Conservation (phyloP, 345 rosid genomes). For the Linum usitatissimum region DNA sequence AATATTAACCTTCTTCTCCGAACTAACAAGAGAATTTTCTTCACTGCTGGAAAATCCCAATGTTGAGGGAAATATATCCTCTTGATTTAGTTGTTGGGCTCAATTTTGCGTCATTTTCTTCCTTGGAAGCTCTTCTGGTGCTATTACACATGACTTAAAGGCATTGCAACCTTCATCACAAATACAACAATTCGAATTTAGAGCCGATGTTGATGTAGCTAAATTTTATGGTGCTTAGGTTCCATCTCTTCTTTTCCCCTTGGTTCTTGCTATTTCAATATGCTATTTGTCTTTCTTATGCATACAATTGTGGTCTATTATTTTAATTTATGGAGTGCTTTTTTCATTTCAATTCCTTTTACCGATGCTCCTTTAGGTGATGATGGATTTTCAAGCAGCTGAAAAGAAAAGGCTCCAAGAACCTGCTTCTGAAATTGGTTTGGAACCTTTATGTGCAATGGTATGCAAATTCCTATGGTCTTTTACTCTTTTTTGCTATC, state of each 20-base stretch:
- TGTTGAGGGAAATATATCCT: background rate
- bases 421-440: constrained; percentile 85
- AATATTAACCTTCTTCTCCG: no score
- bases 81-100: background rate
- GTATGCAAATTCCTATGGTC: constrained; percentile 23
- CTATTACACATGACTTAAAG: no score
- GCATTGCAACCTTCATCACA: background rate
- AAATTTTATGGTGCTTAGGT: background rate
- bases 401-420: constrained; percentile 80
- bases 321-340: background rate
- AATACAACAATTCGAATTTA: background rate
- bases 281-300: background rate
- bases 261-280: background rate
- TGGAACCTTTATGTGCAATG: constrained; percentile 96
- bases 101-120: background rate
- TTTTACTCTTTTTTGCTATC: background rate
- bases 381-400: constrained; percentile 98
- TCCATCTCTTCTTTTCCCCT: constrained; percentile 1
- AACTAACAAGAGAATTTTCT: background rate
- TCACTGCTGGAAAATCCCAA: background rate
- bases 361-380: constrained; percentile 47
- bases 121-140: constrained; percentile 3
- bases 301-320: background rate
- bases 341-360: background rate
- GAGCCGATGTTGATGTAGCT: background rate